These are phyloP conservation scores for Nemania diffusa DNA, from an alignment of 2,329 filamentous ascomycete genomes.

Conservation along the genomic window DNA sequence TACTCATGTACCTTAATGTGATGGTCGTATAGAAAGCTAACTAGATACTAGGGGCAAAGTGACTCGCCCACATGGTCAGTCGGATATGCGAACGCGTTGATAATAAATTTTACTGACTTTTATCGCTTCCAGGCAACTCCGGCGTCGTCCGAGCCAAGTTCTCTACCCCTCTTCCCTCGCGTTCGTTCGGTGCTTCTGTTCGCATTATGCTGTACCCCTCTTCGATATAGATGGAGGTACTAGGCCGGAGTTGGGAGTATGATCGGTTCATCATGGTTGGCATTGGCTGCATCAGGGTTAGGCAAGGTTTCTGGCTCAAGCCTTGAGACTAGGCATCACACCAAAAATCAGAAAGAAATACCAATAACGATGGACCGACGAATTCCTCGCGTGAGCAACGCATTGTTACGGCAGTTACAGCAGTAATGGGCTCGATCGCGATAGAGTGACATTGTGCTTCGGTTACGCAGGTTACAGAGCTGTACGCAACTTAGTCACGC, in stretches of 20 bases:
- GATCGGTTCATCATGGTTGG: slow-evolving; percentile 66
- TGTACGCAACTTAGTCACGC: slow-evolving; percentile 24
- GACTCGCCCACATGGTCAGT: slow-evolving; percentile 86
- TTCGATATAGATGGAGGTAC: slow-evolving; percentile 81
- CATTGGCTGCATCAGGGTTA: slow-evolving; percentile 57
- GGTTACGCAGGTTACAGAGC: slow-evolving; percentile 28
- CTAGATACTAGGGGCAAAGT: slow-evolving; percentile 77
- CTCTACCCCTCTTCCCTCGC: slow-evolving; percentile 92
- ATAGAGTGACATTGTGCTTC: slow-evolving; percentile 33
- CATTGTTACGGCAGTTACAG: slow-evolving; percentile 32
- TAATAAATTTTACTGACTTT: slow-evolving; percentile 33
- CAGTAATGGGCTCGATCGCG: slow-evolving; percentile 34
- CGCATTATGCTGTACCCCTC: slow-evolving; percentile 98
- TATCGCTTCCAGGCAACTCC: slow-evolving; percentile 78
- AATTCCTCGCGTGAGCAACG: slow-evolving; percentile 40
- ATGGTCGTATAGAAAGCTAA: slow-evolving; percentile 19
- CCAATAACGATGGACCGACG: slow-evolving; percentile 46
- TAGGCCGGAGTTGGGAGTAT: slow-evolving; percentile 70
- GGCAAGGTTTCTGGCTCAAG: slow-evolving; percentile 62
- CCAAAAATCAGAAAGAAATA: slow-evolving; percentile 51
- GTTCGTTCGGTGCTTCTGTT: slow-evolving; percentile 95
- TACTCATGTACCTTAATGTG: neutral
- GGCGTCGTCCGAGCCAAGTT: slow-evolving; percentile 98
- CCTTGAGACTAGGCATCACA: slow-evolving; percentile 52
- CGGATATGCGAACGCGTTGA: neutral